Conservation (phyloP, 352 stramenopile species). For the Halophytophthora polymorphica region DNA sequence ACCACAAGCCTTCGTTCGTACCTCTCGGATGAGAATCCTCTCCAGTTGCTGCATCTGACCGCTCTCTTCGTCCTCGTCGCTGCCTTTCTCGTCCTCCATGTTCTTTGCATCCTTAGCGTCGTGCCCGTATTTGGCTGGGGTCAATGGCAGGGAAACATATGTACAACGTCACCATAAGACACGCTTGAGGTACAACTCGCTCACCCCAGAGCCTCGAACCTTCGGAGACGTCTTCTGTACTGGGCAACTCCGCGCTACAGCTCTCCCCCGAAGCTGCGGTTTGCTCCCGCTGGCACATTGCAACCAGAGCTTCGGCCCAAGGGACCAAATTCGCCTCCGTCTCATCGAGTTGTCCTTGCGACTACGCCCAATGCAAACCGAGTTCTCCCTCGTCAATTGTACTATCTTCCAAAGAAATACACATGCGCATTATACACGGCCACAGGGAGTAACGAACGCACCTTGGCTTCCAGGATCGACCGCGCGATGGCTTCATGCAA, state of each 20-base stretch:
- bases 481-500: constrained; percentile 64
- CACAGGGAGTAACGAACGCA: constrained; percentile 9
- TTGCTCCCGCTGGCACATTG: constrained; percentile 34
- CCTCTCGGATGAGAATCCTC: constrained; percentile 60
- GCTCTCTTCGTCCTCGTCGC: constrained; percentile 9
- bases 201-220: not conserved
- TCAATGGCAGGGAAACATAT: too few species aligned
- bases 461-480: constrained; percentile 63
- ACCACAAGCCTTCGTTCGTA: constrained; percentile 17
- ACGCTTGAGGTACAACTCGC: not conserved
- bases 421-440: too few species aligned
- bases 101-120: constrained; percentile 15
- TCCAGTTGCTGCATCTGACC: constrained; percentile 46
- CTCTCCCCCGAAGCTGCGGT: constrained; percentile 1
- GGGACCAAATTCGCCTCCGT: constrained; percentile 48
- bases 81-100: constrained; percentile 3
- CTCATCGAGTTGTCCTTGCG: constrained; percentile 46
- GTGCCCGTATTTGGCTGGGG: constrained; percentile 8
- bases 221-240: constrained; percentile 8
- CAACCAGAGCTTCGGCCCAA: constrained; percentile 62
- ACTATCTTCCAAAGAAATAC: not conserved
- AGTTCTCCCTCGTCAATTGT: not conserved
- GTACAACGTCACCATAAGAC: too few species aligned
- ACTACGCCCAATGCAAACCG: constrained; percentile 22
- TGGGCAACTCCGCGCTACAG: not conserved